Evolutionary conservation across 139 green algal species (phyloP).

Genomic region (Tetratostichococcus sp.): DNA sequence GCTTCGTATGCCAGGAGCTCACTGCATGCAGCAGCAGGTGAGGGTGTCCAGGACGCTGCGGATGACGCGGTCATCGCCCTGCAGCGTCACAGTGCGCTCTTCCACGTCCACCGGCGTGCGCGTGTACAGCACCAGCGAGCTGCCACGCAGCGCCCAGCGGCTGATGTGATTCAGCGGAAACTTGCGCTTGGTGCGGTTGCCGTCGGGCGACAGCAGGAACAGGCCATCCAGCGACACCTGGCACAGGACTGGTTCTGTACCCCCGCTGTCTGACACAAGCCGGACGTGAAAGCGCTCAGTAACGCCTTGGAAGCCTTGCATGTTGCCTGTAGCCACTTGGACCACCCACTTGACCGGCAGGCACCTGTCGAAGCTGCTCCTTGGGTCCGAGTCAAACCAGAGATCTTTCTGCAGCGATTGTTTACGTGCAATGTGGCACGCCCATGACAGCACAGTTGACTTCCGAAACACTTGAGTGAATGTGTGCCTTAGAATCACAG

Average conservation of each 20-base stretch:
- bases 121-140: constrained; percentile 72
- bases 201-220: constrained; percentile 49
- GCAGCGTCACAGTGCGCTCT: constrained; percentile 68
- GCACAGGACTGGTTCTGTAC: neutral
- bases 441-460: too few species aligned
- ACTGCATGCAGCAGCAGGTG: constrained; percentile 85
- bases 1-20: constrained; percentile 7
- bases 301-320: neutral
- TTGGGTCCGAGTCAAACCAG: too few species aligned
- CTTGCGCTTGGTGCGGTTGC: constrained; percentile 44
- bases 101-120: constrained; percentile 76
- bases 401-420: too few species aligned
- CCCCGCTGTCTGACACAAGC: neutral
- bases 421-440: too few species aligned
- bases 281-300: neutral
- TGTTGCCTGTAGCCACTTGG: too few species aligned
- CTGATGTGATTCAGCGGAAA: constrained; percentile 81
- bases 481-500: too few species aligned
- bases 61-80: constrained; percentile 58
- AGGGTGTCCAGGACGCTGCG: constrained; percentile 76
- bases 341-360: too few species aligned
- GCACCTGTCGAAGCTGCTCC: too few species aligned
- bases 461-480: too few species aligned
- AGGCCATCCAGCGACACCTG: constrained; percentile 80
- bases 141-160: constrained; percentile 54